Conservation (phyloP, 139 green algal genomes). For the Eudorina sp. region DNA sequence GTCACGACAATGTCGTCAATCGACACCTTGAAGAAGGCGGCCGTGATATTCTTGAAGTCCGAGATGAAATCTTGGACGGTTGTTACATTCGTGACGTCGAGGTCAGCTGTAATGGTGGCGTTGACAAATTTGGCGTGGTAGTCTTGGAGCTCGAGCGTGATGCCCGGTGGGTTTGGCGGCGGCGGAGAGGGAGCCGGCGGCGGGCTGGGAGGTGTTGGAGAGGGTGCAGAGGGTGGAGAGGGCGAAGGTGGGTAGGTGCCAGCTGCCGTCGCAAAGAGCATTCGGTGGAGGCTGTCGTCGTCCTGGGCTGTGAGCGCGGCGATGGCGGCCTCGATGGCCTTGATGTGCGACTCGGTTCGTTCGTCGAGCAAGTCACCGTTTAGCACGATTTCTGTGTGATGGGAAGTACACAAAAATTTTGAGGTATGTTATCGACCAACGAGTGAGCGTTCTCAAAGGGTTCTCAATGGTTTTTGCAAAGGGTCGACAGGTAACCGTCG, state of each 20-base stretch:
- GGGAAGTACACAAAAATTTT: no score
- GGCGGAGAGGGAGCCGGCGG: not conserved
- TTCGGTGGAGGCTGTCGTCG: not conserved
- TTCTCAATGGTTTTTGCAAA: no score
- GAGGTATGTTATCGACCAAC: no score
- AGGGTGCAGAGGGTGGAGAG: not conserved
- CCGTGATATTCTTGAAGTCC: not conserved
- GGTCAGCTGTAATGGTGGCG: conserved; percentile 2
- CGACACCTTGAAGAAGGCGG: not conserved
- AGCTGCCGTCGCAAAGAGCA: not conserved
- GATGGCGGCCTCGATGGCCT: conserved; percentile 4
- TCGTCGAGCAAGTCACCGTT: not conserved
- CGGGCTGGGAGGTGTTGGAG: not conserved
- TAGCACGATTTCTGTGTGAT: not conserved
- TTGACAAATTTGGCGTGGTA: conserved; percentile 27
- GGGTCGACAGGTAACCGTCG: no score
- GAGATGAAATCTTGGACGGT: not conserved
- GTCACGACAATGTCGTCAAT: not conserved
- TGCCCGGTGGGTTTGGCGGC: not conserved
- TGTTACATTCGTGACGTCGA: not conserved
- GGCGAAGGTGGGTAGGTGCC: not conserved
- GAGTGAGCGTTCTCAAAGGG: no score
- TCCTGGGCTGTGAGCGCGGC: not conserved
- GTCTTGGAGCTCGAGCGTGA: not conserved
- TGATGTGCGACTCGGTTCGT: not conserved